Evolutionary conservation across 148 eudicot species (phyloP).

Genomic region (Rhododendron vialii): DNA sequence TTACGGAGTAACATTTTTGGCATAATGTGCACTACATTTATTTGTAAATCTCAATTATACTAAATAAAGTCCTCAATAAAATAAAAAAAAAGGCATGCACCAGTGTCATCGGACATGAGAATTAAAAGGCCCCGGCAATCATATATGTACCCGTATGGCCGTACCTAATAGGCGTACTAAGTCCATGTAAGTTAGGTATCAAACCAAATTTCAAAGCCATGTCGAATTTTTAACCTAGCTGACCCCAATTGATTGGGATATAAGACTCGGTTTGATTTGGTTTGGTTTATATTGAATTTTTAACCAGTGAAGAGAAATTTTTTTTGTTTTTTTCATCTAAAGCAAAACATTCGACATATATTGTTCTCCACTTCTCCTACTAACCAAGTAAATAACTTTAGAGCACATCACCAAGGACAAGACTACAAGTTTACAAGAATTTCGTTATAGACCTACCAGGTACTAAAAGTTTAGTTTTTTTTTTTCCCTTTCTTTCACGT

Average conservation of each 20-base stretch:
- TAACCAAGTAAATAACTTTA: neutral
- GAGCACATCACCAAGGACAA: neutral
- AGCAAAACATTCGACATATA: neutral
- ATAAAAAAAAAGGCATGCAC: neutral
- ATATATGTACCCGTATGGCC: neutral
- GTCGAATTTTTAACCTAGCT: no score
- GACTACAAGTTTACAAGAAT: constrained; percentile 8
- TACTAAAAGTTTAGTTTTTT: neutral
- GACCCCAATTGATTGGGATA: no score
- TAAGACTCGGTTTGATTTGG: no score
- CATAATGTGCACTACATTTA: neutral
- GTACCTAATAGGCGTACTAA: neutral
- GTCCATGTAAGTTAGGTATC: neutral
- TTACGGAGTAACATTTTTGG: neutral
- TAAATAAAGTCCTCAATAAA: neutral
- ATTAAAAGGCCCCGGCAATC: neutral
- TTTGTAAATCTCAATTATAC: neutral
- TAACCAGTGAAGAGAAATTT: neutral
- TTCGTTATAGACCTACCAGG: constrained; percentile 20
- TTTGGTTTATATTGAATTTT: neutral
- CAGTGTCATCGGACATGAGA: neutral
- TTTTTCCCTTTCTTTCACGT: no score
- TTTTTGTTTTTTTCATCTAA: neutral
- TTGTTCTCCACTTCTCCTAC: neutral
- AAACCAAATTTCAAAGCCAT: neutral